Base-by-base conservation (phyloP, 2,329 filamentous ascomycete genomes). In the Didymella pinodella region DNA sequence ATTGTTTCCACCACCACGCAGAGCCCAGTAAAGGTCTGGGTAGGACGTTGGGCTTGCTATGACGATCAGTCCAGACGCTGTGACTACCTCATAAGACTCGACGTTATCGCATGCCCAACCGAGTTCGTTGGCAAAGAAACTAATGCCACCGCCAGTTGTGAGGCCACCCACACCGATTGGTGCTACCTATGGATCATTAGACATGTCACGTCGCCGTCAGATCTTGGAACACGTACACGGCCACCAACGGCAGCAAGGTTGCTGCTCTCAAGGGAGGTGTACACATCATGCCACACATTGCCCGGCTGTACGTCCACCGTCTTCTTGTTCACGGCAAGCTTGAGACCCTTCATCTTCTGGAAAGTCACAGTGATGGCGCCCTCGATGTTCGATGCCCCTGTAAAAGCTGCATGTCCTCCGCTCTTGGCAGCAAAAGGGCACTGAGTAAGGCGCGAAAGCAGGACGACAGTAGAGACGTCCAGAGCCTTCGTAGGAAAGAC, bases 301-400 rank as follows among this genome's bases (percentile, higher is more conserved):
- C 76, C 77, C 14, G 75, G 63, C 3, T 73, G 74, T 7, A 78
- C 61, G 11, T 54, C 59, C 0, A 70, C 73, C 0, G 64, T 68
- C 28, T 63, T 67, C 32, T 68, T 64, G 34, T 75, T 69, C 2
- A 48, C 32, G 1, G 66, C 63, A 16, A 75, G 61, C 4, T 53
- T 54, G n/a, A 77, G 63, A 0, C 62, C 34, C 26, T 74, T 74
- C 45, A 78, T 54, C 7, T 64, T 60, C 26, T 69, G 67, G 22
- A 82, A 70, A 34, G 78, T 76, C 34, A 83, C 71, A 0, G 78
- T 80, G 10, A 83, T 76, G 0, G 80, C 81, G 29, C 69, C 67
- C 1, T 75, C 67, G 31, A 81, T 80, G 47, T 76, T 79, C 18
- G 78, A 77, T 7, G 75, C 73, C 14, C 79, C 79, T 0, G 72